These are phyloP conservation scores for Trypanosomatidae sp. DNA, from an alignment of 208 protist species.

Conservation along the genomic window DNA sequence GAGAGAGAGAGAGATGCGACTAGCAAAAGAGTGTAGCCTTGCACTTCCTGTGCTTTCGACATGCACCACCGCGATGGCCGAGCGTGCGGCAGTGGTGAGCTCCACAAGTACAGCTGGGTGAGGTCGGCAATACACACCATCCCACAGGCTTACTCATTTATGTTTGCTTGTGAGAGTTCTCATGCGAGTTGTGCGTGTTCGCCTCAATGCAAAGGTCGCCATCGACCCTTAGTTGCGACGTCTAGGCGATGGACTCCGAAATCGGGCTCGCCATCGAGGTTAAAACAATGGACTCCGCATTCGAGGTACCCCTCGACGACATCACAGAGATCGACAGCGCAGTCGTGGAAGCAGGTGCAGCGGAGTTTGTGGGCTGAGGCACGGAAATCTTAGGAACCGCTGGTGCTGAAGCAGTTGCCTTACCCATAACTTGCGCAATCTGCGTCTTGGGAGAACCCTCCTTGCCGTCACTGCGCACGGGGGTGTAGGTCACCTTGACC, in stretches of 20 bases:
- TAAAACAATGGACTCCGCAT: background rate
- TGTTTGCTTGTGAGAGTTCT: conserved; percentile 17
- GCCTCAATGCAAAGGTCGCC: conserved; percentile 17
- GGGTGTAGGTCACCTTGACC: conserved; percentile 84
- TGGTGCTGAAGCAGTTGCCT: background rate
- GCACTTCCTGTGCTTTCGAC: background rate
- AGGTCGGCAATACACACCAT: background rate
- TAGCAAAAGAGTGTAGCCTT: background rate
- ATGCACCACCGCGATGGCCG: background rate
- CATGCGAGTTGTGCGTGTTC: conserved; percentile 23
- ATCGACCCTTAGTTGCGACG: conserved; percentile 12
- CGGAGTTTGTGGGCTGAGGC: conserved; percentile 19
- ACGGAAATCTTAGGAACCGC: conserved; percentile 15
- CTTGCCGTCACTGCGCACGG: conserved; percentile 75
- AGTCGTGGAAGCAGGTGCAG: background rate
- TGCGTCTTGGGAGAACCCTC: conserved; percentile 65
- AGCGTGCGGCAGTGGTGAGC: background rate
- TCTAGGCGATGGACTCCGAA: conserved; percentile 1
- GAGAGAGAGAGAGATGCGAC: background rate
- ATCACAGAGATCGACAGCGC: background rate
- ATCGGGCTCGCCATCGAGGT: background rate
- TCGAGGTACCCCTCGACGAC: background rate
- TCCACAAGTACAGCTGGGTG: background rate
- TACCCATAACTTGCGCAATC: conserved; percentile 46
- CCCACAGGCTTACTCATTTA: background rate